Evolutionary conservation across 495 filamentous ascomycete species (phyloP).

Genomic region (Coniosporium apollinis): DNA sequence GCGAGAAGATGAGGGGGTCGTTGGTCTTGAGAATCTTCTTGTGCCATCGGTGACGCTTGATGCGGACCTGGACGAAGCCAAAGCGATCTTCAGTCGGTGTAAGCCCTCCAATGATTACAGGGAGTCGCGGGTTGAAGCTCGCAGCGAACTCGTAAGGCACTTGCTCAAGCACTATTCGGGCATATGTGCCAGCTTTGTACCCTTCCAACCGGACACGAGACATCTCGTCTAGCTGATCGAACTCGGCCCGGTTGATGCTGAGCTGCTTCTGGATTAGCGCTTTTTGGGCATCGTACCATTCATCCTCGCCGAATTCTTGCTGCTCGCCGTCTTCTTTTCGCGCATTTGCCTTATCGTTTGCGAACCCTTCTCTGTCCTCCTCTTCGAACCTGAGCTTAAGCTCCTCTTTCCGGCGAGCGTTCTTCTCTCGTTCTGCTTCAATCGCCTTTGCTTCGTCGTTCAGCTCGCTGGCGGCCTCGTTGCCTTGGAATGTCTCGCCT

Average conservation of each 20-base stretch:
- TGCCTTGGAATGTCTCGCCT: constrained; percentile 38
- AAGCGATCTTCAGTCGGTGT: constrained; percentile 86
- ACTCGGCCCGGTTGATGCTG: constrained; percentile 86
- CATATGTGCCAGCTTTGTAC: constrained; percentile 84
- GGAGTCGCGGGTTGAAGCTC: constrained; percentile 72
- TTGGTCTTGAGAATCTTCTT: constrained; percentile 98
- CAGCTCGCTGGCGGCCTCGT: constrained; percentile 23
- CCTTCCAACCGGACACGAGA: constrained; percentile 75
- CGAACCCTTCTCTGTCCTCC: constrained; percentile 86
- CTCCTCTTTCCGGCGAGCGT: constrained; percentile 85
- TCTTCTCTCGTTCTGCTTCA: constrained; percentile 75
- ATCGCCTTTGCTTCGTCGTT: constrained; percentile 32
- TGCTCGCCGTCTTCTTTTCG: constrained; percentile 41
- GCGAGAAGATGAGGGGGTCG: constrained; percentile 89
- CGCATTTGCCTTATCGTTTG: constrained; percentile 62
- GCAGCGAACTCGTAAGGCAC: constrained; percentile 82
- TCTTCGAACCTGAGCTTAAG: constrained; percentile 89
- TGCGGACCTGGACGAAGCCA: constrained; percentile 85
- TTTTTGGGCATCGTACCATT: constrained; percentile 97
- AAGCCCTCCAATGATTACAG: constrained; percentile 78
- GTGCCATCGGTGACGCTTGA: constrained; percentile 96
- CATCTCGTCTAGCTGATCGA: constrained; percentile 63
- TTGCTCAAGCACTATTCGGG: constrained; percentile 68
- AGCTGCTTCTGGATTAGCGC: constrained; percentile 85
- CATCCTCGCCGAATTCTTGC: constrained; percentile 81